phyloP scores from a whole-genome alignment of 352 stramenopile species.

The Phytophthora tentaculata region DNA sequence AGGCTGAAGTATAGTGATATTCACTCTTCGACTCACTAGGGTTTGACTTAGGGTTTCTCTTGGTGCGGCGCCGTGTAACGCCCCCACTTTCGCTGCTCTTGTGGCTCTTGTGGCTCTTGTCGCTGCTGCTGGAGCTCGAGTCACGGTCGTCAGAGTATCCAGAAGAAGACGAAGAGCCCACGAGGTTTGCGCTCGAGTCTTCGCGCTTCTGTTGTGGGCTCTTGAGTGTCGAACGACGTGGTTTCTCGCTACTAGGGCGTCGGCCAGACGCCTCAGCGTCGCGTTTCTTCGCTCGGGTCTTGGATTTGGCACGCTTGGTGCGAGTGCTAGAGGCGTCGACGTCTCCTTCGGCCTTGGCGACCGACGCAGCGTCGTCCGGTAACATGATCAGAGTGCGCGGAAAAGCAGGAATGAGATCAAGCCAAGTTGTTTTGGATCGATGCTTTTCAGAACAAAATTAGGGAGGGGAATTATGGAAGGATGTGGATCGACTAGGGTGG shows the following conservation, averaged over 20 bases:
- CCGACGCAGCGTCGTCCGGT: conserved; percentile 1
- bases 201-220: conserved; percentile 32
- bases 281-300: conserved; percentile 22
- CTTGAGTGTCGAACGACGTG: conserved; percentile 5
- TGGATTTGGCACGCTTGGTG: conserved; percentile 14
- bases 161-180: conserved; percentile 36
- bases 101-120: conserved; percentile 13
- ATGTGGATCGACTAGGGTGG: background rate
- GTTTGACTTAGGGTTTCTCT: conserved; percentile 19
- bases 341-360: conserved; percentile 5
- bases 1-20: conserved; percentile 36
- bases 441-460: background rate
- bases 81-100: conserved; percentile 18
- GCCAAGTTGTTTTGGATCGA: background rate
- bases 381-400: conserved; percentile 13
- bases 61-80: conserved; percentile 13
- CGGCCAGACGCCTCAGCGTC: conserved; percentile 9
- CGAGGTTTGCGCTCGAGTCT: conserved; percentile 73
- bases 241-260: conserved; percentile 10
- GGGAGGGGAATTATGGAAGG: background rate
- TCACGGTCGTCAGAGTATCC: conserved; percentile 35
- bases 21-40: conserved; percentile 13
- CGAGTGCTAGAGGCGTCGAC: conserved; percentile 5
- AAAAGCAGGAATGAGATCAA: conserved; percentile 22
- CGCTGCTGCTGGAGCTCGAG: conserved; percentile 29